phyloP scores from a whole-genome alignment of 2,329 filamentous ascomycete species.

The Huntiella abstrusa region DNA sequence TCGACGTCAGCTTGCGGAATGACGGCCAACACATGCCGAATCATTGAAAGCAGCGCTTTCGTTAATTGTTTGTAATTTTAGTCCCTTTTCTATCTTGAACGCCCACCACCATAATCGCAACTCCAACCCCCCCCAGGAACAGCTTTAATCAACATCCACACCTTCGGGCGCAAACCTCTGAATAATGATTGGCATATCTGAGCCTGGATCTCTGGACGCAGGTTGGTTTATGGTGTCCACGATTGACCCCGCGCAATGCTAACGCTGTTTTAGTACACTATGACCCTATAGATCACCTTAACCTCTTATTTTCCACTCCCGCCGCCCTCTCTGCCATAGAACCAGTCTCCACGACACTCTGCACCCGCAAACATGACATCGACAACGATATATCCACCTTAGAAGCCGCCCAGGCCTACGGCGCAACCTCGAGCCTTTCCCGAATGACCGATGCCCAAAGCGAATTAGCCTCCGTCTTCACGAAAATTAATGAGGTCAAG shows the following conservation, averaged over 20 bases:
- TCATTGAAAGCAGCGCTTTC: too few species aligned
- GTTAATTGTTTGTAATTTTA: too few species aligned
- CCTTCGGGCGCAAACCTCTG: neutral
- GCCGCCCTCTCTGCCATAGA: slow-evolving; percentile 63
- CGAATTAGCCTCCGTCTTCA: slow-evolving; percentile 77
- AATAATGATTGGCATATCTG: slow-evolving; percentile 14
- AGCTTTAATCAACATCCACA: neutral
- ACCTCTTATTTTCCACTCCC: slow-evolving; percentile 80
- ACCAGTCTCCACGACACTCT: slow-evolving; percentile 54
- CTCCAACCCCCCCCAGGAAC: too few species aligned
- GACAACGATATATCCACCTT: slow-evolving; percentile 57
- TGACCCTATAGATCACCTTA: slow-evolving; percentile 82
- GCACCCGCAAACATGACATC: slow-evolving; percentile 62
- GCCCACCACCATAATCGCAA: too few species aligned
- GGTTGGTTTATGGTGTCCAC: slow-evolving; percentile 18
- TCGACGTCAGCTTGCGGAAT: too few species aligned
- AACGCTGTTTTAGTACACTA: slow-evolving; percentile 40
- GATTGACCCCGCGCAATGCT: slow-evolving; percentile 12
- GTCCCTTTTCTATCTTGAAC: too few species aligned
- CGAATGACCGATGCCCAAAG: slow-evolving; percentile 81
- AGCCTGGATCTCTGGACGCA: slow-evolving; percentile 25
- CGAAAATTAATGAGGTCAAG: slow-evolving; percentile 85
- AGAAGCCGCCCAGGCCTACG: slow-evolving; percentile 61
- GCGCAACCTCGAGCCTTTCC: slow-evolving; percentile 70
- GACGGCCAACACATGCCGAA: too few species aligned